Conservation (phyloP, 768 basidiomycete species). For the Clavaria fumosa region DNA sequence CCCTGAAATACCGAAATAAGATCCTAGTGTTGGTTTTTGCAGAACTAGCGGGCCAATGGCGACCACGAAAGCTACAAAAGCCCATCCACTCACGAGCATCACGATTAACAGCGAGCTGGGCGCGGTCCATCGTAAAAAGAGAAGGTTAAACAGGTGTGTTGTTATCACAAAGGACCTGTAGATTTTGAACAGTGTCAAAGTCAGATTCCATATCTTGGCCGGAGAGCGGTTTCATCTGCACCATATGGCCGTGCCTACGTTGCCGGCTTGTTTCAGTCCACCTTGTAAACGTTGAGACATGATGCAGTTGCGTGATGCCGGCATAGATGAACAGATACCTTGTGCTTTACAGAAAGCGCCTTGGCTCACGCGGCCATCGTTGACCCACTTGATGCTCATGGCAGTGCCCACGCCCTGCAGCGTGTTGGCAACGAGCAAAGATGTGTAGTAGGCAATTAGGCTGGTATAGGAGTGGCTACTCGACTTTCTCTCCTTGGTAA, state of each 20-base stretch:
- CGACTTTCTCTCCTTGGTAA: too few species aligned
- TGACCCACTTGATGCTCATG: slow-evolving; percentile 7
- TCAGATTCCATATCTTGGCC: too few species aligned
- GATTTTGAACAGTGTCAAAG: too few species aligned
- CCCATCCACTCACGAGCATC: slow-evolving; percentile 23
- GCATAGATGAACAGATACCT: slow-evolving; percentile 3
- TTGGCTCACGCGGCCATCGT: slow-evolving; percentile 4
- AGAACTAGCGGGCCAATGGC: slow-evolving; percentile 24
- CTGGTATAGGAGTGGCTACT: neutral
- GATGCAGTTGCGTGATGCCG: neutral
- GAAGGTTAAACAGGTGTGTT: slow-evolving; percentile 18
- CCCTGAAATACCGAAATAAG: slow-evolving; percentile 31
- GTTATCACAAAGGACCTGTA: slow-evolving; percentile 20
- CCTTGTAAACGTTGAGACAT: slow-evolving; percentile 10
- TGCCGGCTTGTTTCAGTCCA: slow-evolving; percentile 26
- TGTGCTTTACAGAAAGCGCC: slow-evolving; percentile 5
- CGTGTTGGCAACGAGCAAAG: slow-evolving; percentile 5
- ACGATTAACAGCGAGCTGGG: slow-evolving; percentile 13
- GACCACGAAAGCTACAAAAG: slow-evolving; percentile 18
- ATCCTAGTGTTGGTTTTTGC: slow-evolving; percentile 19
- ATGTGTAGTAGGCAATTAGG: neutral
- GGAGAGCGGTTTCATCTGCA: slow-evolving; percentile 3
- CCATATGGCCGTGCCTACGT: slow-evolving; percentile 26
- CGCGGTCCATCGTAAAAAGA: slow-evolving; percentile 24
- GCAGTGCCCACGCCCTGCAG: slow-evolving; percentile 2